phyloP scores from a whole-genome alignment of 306 rosid genomes.

The Ziziphus jujuba region DNA sequence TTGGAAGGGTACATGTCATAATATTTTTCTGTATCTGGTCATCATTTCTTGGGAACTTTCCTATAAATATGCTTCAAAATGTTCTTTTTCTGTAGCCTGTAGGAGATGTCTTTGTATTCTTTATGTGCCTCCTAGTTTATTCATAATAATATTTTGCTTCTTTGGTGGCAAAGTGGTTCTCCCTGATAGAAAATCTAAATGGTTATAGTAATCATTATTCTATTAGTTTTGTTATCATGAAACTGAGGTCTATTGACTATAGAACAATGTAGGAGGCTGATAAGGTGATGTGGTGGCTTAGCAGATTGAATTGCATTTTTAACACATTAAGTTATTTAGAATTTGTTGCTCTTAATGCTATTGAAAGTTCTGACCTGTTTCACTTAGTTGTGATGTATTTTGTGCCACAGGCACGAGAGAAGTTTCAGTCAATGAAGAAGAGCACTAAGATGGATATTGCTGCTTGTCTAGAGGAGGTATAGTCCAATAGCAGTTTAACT shows the following conservation, averaged over 20 bases:
- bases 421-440: slow-evolving; percentile 71
- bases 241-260: neutral
- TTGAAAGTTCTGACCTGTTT: slow-evolving; percentile 17
- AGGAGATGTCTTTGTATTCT: too few relatives aligned
- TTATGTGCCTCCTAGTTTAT: too few relatives aligned
- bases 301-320: neutral
- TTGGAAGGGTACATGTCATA: slow-evolving; percentile 15
- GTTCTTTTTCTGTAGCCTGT: too few relatives aligned
- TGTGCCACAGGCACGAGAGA: slow-evolving; percentile 75
- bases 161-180: neutral
- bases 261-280: neutral
- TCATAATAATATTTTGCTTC: too few relatives aligned
- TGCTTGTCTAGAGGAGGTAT: slow-evolving; percentile 64
- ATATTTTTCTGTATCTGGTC: slow-evolving; percentile 5
- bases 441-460: slow-evolving; percentile 75
- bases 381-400: slow-evolving; percentile 22
- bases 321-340: neutral
- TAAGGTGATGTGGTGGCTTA: too few relatives aligned
- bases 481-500: slow-evolving; percentile 9
- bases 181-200: neutral
- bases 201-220: neutral
- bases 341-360: slow-evolving; percentile 12
- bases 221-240: neutral
- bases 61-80: neutral
- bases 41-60: neutral